Base-by-base conservation (phyloP, 1,284 basidiomycete species). In the Cryptococcus sp. region DNA sequence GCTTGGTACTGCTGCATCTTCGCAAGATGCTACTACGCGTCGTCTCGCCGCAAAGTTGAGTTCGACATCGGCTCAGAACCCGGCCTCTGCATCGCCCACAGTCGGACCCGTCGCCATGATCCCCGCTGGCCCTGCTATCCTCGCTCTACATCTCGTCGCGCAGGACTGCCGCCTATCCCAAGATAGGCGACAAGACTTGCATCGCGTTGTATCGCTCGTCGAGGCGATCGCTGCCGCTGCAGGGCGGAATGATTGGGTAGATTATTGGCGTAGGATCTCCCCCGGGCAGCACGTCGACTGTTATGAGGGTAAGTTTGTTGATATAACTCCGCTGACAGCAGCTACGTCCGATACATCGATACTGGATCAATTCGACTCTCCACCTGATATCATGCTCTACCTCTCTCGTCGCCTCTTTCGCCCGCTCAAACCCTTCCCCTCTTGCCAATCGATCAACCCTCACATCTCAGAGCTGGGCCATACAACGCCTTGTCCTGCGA, bases 201-300 rank as follows among this genome's bases (percentile, higher is more conserved):
- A 77, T n/a, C 73, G 73, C 23, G 71, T 93, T 7, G 83, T 78
- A 0, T 78, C 79, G 0, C 57, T 90, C 10, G 77, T 93, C 6
- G 80, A 82, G 50, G 75, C 77, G 1, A 69, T 93, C n/a, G 85
- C 86, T 2, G 62, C 77, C 7, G 70, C 49, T 0, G 24, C 81
- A 12, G 79, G 86, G 5, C 78, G 84, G 23, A 79, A 79, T 0
- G 86, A 88, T 61, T 95, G 90, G 87, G 79, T 81, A 2, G 90
- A 94, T 67, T 91, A 90, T 63, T 89, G 87, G 86, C 83, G 83
- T 56, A 78, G 87, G 6, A 72, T 88, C 24, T 80, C 82, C 59
- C 86, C 87, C 0, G 76, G 78, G 14, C n/a, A n/a, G n/a, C n/a
- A n/a, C n/a, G n/a, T n/a, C n/a, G n/a, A n/a, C n/a, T 39, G 76